A percentile compares a stretch with the other conserved stretches of the same genome.
Evolutionary conservation across 495 filamentous ascomycete genomes (phyloP).

Genomic region (Xylaria sp.): DNA sequence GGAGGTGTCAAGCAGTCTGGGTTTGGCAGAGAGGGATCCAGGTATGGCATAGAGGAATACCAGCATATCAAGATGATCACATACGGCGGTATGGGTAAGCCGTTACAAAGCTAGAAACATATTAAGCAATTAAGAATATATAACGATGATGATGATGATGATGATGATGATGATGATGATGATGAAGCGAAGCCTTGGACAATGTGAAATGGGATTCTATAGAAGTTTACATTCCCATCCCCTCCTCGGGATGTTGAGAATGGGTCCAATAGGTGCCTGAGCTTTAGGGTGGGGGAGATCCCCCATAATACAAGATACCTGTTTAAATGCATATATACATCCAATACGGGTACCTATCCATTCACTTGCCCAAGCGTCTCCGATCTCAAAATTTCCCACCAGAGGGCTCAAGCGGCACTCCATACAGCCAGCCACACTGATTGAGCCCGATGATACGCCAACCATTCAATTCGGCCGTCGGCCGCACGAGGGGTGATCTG

Average conservation of each 20-base stretch:
- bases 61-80: constrained; percentile 86
- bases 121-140: background rate
- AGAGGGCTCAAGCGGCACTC: constrained; percentile 1
- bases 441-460: constrained; percentile 39
- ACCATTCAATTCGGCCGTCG: constrained; percentile 34
- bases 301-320: constrained; percentile 1
- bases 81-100: constrained; percentile 75
- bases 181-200: too few relatives aligned
- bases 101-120: constrained; percentile 48
- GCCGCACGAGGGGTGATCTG: constrained; percentile 41
- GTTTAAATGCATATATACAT: constrained; percentile 28
- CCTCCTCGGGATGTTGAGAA: too few relatives aligned
- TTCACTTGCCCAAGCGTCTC: background rate
- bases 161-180: too few relatives aligned
- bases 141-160: too few relatives aligned
- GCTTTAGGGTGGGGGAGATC: too few relatives aligned
- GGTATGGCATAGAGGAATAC: constrained; percentile 92
- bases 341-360: background rate
- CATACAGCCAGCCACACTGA: constrained; percentile 25
- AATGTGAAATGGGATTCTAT: too few relatives aligned
- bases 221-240: background rate
- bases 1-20: constrained; percentile 94
- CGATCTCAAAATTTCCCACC: constrained; percentile 36
- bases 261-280: too few relatives aligned
- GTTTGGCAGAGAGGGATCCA: constrained; percentile 90